Evolutionary conservation across 176 grass and related monocot genomes (phyloP).

Genomic region (Oryza nivara): DNA sequence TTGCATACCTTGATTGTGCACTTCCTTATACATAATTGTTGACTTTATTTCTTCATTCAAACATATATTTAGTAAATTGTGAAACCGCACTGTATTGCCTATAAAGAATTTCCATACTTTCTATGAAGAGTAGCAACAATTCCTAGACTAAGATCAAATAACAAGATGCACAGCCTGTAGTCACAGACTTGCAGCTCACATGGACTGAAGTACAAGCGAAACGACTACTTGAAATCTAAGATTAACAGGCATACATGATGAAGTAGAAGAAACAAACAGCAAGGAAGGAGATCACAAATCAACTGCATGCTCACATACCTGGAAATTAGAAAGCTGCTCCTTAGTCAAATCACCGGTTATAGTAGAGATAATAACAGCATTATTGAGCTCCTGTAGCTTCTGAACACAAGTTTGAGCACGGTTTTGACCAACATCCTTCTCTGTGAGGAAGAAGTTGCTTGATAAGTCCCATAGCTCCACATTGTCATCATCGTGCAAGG

Average conservation of each 20-base stretch:
- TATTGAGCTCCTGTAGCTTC: slow-evolving; percentile 87
- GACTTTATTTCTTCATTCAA: not conserved
- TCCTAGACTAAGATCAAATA: not conserved
- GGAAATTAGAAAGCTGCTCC: slow-evolving; percentile 72
- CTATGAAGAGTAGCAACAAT: not conserved
- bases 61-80: not conserved
- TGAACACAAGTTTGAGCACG: slow-evolving; percentile 33
- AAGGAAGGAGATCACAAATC: not conserved
- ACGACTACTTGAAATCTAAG: not conserved
- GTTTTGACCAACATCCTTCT: slow-evolving; percentile 67
- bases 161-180: not conserved
- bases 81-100: not conserved
- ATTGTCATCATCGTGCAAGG: slow-evolving; percentile 68
- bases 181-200: slow-evolving; percentile 1
- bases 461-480: slow-evolving; percentile 84
- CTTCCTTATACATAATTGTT: not conserved
- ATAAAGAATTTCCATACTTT: not conserved
- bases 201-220: not conserved
- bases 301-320: slow-evolving; percentile 51
- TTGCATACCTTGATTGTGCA: slow-evolving; percentile 1
- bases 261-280: not conserved
- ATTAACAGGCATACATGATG: not conserved
- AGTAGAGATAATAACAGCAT: slow-evolving; percentile 70
- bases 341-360: slow-evolving; percentile 61
- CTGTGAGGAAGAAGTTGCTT: slow-evolving; percentile 81